Percentiles rank a stretch among this genome's conserved stretches.
Evolutionary conservation across 257 asterid genomes (phyloP).

Genomic region (Ehretia macrophylla): DNA sequence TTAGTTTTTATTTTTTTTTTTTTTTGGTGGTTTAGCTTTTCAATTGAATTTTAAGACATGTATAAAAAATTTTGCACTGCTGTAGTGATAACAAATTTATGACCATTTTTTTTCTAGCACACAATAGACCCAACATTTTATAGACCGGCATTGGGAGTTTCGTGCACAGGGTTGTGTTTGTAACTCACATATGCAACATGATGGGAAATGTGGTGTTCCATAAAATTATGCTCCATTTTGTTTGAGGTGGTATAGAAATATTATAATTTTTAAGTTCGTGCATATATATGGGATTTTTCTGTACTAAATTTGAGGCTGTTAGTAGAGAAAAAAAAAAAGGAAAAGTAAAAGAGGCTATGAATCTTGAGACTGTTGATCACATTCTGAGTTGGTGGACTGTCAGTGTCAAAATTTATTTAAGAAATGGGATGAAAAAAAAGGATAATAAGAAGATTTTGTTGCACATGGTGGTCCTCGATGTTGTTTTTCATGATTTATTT

Average conservation of each 20-base stretch:
- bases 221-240: neutral
- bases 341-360: neutral
- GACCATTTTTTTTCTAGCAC: too few species aligned
- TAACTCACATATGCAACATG: too few species aligned
- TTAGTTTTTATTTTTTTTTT: too few species aligned
- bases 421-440: slow-evolving; percentile 3
- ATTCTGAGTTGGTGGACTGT: slow-evolving; percentile 17
- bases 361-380: slow-evolving; percentile 2
- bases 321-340: too few species aligned
- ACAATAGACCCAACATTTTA: too few species aligned
- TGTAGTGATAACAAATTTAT: too few species aligned
- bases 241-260: neutral
- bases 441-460: slow-evolving; percentile 15
- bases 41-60: too few species aligned
- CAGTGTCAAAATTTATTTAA: slow-evolving; percentile 11
- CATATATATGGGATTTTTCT: neutral
- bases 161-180: too few species aligned
- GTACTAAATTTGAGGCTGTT: too few species aligned
- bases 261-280: neutral
- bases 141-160: too few species aligned
- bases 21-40: too few species aligned
- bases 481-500: neutral
- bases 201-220: neutral
- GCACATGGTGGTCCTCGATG: slow-evolving; percentile 21
- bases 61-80: too few species aligned